A percentile compares a stretch with the other conserved stretches of the same genome.
Evolutionary conservation across 129 eudicot genomes (phyloP).

Genomic region (Sambucus nigra): DNA sequence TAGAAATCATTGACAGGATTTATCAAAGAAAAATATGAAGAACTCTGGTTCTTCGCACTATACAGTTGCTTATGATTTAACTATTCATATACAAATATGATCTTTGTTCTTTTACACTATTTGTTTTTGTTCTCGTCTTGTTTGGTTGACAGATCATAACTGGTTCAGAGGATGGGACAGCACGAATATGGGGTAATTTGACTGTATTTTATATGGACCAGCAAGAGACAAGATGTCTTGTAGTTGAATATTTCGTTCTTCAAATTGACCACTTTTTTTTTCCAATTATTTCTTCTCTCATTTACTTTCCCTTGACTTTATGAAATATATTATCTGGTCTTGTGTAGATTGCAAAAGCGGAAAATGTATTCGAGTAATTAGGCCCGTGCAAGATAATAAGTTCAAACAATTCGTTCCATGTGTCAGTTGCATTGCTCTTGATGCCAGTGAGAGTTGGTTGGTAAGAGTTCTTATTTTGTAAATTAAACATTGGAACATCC

Average conservation of each 20-base stretch:
- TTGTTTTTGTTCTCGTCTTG: constrained; percentile 1
- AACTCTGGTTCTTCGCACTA: no score
- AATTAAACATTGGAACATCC: no score
- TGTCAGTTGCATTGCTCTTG: constrained; percentile 86
- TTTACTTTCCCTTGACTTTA: constrained; percentile 3
- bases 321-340: constrained; percentile 16
- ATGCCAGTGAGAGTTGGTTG: constrained; percentile 98
- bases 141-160: constrained; percentile 64
- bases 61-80: no score
- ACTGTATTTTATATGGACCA: neutral
- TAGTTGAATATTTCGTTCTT: neutral
- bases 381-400: constrained; percentile 41
- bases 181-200: constrained; percentile 88
- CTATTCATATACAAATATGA: no score
- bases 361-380: constrained; percentile 56
- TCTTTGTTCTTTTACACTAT: constrained; percentile 12
- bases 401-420: constrained; percentile 32
- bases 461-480: no score
- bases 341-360: constrained; percentile 75
- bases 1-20: no score
- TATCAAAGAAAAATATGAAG: no score
- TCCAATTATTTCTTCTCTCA: constrained; percentile 3
- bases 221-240: no score
- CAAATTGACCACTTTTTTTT: no score
- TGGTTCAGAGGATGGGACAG: constrained; percentile 96